These are phyloP conservation scores for Picea abies DNA, from an alignment of 83 land plant genomes.

Conservation along the genomic window DNA sequence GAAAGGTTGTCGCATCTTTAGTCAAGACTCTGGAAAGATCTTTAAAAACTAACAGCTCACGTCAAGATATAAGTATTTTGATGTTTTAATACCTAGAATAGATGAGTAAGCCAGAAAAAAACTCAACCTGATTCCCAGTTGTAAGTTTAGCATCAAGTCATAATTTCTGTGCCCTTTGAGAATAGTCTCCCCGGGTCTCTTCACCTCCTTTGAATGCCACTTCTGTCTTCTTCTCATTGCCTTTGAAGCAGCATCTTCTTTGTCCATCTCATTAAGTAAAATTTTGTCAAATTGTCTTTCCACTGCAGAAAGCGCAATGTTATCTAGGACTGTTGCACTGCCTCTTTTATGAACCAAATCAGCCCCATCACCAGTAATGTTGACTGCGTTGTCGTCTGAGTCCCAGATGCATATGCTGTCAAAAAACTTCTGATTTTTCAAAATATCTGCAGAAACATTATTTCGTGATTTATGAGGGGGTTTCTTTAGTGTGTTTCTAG, in stretches of 20 bases:
- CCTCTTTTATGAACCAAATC: constrained; percentile 18
- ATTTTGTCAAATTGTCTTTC: constrained; percentile 18
- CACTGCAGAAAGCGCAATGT: not conserved
- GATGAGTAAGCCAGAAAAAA: not conserved
- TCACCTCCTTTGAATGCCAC: constrained; percentile 22
- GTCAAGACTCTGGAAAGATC: not conserved
- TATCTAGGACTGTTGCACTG: not conserved
- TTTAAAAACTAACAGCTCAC: not conserved
- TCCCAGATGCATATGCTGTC: constrained; percentile 50
- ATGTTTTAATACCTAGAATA: not conserved
- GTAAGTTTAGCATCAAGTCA: constrained; percentile 48
- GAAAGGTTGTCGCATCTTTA: not conserved
- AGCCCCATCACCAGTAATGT: constrained; percentile 28
- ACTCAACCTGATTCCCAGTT: constrained; percentile 49
- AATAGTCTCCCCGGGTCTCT: constrained; percentile 53
- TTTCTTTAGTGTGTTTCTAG: not conserved
- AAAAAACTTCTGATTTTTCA: constrained; percentile 22
- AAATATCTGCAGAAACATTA: constrained; percentile 12
- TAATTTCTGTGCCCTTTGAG: constrained; percentile 52
- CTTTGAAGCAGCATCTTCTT: constrained; percentile 5
- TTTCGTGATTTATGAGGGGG: not conserved
- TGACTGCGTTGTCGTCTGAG: constrained; percentile 30
- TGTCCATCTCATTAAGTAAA: constrained; percentile 6
- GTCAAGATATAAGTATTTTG: not conserved
- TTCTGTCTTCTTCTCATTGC: not conserved